Evolutionary conservation across 495 filamentous ascomycete species (phyloP).

Genomic region (Penicillium egyptiacum): DNA sequence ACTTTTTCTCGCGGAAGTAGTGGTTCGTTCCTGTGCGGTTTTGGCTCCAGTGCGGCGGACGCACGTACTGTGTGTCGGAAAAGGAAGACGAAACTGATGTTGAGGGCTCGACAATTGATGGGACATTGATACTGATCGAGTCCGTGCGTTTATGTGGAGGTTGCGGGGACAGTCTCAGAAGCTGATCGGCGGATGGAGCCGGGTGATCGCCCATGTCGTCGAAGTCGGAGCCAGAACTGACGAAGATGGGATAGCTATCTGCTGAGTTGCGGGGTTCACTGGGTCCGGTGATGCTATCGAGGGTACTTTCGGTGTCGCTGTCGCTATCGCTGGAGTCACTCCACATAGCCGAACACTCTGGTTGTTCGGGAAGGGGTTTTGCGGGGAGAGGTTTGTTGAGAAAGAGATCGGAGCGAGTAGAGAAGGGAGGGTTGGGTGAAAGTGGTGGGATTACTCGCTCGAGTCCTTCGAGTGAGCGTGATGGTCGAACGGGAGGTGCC

Average conservation of each 20-base stretch:
- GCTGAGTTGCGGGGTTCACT: conserved; percentile 33
- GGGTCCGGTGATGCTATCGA: conserved; percentile 29
- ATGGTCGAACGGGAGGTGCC: conserved; percentile 41
- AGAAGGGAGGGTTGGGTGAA: conserved; percentile 12
- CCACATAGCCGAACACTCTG: conserved; percentile 31
- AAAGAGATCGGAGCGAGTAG: conserved; percentile 30
- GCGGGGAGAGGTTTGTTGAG: conserved; percentile 44
- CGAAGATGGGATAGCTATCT: conserved; percentile 42
- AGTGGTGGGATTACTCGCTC: conserved; percentile 42
- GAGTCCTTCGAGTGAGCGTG: conserved; percentile 45
- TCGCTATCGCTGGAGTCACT: conserved; percentile 34
- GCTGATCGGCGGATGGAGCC: conserved; percentile 19
- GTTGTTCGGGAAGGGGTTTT: conserved; percentile 27
- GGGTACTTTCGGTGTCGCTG: conserved; percentile 30
- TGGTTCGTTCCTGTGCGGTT: conserved; percentile 37
- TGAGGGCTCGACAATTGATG: conserved; percentile 1
- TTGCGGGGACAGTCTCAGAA: conserved; percentile 15
- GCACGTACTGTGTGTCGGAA: conserved; percentile 32
- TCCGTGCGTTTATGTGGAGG: conserved; percentile 16
- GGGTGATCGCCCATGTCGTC: conserved; percentile 29
- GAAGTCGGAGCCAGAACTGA: conserved; percentile 38
- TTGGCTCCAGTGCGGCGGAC: conserved; percentile 26
- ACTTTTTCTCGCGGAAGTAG: conserved; percentile 52
- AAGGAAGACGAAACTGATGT: conserved; percentile 17
- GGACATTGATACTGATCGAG: conserved; percentile 12